Conservation (phyloP, 306 rosid genomes). For the Vigna reflexopilosa region DNA sequence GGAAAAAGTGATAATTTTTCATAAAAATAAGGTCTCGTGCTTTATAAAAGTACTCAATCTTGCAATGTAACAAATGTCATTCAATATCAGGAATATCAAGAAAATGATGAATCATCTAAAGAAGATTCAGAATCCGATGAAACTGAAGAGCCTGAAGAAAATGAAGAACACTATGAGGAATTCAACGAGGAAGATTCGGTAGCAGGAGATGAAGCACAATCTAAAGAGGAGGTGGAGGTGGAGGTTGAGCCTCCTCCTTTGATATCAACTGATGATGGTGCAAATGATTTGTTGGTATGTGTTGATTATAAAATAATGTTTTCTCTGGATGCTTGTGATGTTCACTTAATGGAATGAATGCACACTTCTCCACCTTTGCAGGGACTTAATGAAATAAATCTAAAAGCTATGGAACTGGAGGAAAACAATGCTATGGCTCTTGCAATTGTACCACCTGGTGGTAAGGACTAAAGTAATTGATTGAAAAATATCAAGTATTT, state of each 20-base stretch:
- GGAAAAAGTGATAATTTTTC: not conserved
- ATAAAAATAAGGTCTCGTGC: not conserved
- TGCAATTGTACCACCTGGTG: constrained; percentile 83
- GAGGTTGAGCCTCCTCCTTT: constrained; percentile 69
- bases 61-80: constrained; percentile 15
- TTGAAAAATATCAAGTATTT: constrained; percentile 13
- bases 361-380: constrained; percentile 38
- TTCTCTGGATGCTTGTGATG: not conserved
- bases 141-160: constrained; percentile 56
- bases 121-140: constrained; percentile 59
- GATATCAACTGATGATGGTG: constrained; percentile 64
- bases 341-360: constrained; percentile 21
- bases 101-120: constrained; percentile 54
- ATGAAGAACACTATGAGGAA: constrained; percentile 57
- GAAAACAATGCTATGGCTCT: constrained; percentile 93
- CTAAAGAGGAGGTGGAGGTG: constrained; percentile 48
- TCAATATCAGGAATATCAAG: constrained; percentile 65
- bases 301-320: not conserved
- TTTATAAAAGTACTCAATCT: not conserved
- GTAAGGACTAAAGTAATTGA: constrained; percentile 51
- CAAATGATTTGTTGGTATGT: constrained; percentile 75
- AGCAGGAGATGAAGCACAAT: constrained; percentile 55
- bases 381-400: constrained; percentile 83
- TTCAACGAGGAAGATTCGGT: constrained; percentile 48
- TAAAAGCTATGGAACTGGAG: constrained; percentile 72